phyloP scores from a whole-genome alignment of 2,329 filamentous ascomycete genomes.

The Ceratocystis lukuohia region DNA sequence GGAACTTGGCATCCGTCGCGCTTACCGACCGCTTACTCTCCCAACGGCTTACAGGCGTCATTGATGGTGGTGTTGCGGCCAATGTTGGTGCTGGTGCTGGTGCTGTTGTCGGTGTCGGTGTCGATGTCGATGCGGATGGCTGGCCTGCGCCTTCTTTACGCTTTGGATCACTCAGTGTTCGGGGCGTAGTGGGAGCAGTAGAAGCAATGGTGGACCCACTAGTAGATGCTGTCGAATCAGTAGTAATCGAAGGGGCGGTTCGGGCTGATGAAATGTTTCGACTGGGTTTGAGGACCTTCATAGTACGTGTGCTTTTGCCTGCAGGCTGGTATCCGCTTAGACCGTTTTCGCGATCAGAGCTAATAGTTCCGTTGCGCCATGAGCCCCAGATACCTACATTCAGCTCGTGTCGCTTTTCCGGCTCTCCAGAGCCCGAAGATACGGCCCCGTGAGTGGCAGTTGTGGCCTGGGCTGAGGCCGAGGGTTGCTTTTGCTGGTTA shows the following conservation, averaged over 20 bases:
- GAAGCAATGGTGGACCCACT: background rate
- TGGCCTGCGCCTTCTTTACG: slow-evolving; percentile 11
- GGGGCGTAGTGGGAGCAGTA: slow-evolving; percentile 24
- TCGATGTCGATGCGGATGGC: background rate
- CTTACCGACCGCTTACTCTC: slow-evolving; percentile 21
- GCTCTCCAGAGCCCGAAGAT: slow-evolving; percentile 15
- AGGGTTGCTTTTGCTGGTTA: background rate
- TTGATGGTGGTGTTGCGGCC: slow-evolving; percentile 2
- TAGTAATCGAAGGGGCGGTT: slow-evolving; percentile 23
- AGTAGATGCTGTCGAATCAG: background rate
- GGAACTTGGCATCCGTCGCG: slow-evolving; percentile 13
- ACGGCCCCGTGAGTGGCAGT: slow-evolving; percentile 24
- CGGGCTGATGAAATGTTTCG: slow-evolving; percentile 47
- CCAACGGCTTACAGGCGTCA: slow-evolving; percentile 10
- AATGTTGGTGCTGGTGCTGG: background rate
- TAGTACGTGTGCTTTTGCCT: slow-evolving; percentile 49
- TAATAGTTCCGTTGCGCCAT: slow-evolving; percentile 49
- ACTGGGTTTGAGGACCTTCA: slow-evolving; percentile 79
- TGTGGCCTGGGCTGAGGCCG: slow-evolving; percentile 22
- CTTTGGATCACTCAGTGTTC: slow-evolving; percentile 31
- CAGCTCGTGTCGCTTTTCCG: slow-evolving; percentile 15
- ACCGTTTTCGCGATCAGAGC: slow-evolving; percentile 31
- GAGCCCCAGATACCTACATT: slow-evolving; percentile 51
- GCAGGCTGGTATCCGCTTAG: slow-evolving; percentile 58
- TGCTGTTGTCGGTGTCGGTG: slow-evolving; percentile 2